Percentiles rank a stretch among this genome's conserved stretches.
Conservation (phyloP, 768 basidiomycete genomes). For the Trametes elegans region DNA sequence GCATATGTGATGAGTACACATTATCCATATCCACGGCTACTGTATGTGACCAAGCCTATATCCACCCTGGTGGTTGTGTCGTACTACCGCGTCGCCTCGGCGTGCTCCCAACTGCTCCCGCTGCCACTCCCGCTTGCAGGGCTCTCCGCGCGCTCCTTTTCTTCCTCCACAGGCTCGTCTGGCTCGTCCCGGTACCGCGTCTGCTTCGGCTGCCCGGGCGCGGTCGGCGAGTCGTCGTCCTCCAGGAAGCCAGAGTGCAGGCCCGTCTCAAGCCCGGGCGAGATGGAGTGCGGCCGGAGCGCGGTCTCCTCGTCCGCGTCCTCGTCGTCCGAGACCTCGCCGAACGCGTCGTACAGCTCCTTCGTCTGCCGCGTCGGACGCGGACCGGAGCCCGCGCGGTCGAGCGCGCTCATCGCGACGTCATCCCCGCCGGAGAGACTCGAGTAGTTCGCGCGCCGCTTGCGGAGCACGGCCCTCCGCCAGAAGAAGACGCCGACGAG, state of each 20-base stretch:
- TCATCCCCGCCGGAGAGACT: slow-evolving; percentile 63
- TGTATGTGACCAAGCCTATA: slow-evolving; percentile 2
- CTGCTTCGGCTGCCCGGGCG: slow-evolving; percentile 23
- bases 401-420: slow-evolving; percentile 73
- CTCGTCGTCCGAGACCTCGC: slow-evolving; percentile 82
- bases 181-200: slow-evolving; percentile 57
- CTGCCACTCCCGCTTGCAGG: slow-evolving; percentile 53
- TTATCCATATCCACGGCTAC: slow-evolving; percentile 1
- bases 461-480: slow-evolving; percentile 48
- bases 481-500: slow-evolving; percentile 77
- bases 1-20: slow-evolving; percentile 10
- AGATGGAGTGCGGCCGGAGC: slow-evolving; percentile 40
- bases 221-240: slow-evolving; percentile 59
- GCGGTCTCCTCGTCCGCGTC: slow-evolving; percentile 72
- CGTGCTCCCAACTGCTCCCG: slow-evolving; percentile 72
- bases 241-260: slow-evolving; percentile 84
- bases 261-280: slow-evolving; percentile 39
- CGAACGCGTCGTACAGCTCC: slow-evolving; percentile 96
- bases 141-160: slow-evolving; percentile 27
- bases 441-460: slow-evolving; percentile 48
- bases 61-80: background rate
- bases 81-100: slow-evolving; percentile 39
- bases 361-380: slow-evolving; percentile 55
- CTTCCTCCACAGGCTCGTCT: slow-evolving; percentile 20
- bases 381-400: slow-evolving; percentile 32